Evolutionary conservation across 768 basidiomycete genomes (phyloP).

Genomic region (Leccinum truebloodii): DNA sequence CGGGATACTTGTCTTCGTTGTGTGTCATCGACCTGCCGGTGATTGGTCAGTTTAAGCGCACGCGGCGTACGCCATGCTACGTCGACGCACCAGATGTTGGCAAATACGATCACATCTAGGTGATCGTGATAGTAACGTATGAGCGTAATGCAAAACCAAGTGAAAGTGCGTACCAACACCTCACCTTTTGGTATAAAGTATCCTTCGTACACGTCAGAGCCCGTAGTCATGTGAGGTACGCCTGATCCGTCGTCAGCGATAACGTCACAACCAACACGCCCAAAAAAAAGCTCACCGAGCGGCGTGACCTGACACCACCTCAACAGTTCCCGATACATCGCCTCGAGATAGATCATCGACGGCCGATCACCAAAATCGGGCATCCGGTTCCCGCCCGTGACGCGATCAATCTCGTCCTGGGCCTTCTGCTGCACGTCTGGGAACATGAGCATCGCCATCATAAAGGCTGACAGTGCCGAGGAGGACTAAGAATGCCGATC

Average conservation of each 20-base stretch:
- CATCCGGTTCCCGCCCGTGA: slow-evolving; percentile 18
- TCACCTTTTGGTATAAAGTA: slow-evolving; percentile 24
- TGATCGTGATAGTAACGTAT: not conserved
- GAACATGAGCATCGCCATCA: slow-evolving; percentile 29
- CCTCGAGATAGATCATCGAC: slow-evolving; percentile 27
- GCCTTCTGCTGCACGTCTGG: slow-evolving; percentile 27
- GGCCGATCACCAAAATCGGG: slow-evolving; percentile 23
- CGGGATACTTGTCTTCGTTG: slow-evolving; percentile 24
- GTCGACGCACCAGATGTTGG: slow-evolving; percentile 16
- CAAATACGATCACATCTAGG: slow-evolving; percentile 27
- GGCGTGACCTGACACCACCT: slow-evolving; percentile 28
- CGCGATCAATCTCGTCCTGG: slow-evolving; percentile 29
- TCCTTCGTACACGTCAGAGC: slow-evolving; percentile 15
- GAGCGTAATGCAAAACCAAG: not conserved
- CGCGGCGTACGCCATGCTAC: not conserved
- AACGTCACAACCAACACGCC: not conserved
- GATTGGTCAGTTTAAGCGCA: not conserved
- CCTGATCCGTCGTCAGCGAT: slow-evolving; percentile 17
- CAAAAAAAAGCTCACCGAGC: slow-evolving; percentile 15
- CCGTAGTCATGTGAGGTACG: slow-evolving; percentile 28
- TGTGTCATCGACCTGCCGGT: slow-evolving; percentile 21
- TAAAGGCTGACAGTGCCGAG: slow-evolving; percentile 26
- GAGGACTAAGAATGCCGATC: slow-evolving; percentile 12
- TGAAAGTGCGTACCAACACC: not conserved
- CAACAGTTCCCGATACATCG: slow-evolving; percentile 24